Base-by-base conservation (phyloP, 768 basidiomycete genomes). In the Pholiota microspora region DNA sequence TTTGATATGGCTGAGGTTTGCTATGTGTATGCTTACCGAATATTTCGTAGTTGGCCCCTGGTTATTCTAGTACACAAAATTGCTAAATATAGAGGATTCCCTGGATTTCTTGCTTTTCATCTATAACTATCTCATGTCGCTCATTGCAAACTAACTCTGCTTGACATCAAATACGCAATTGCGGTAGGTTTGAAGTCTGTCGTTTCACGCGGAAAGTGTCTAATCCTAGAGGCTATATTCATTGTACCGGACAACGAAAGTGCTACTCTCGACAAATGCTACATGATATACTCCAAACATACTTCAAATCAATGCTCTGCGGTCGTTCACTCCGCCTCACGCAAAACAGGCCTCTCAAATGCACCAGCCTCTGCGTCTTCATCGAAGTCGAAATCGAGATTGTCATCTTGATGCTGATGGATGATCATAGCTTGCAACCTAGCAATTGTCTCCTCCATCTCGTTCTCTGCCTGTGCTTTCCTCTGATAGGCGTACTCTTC, bases 401-500 rank as follows among this genome's bases (percentile, higher is more conserved):
- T 67, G 25, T 66, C 67, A 46, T 69, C 65, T 18, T 54, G 62
- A 38, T 67, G 66, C 45, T 55, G 67, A 49, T 64, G 55, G 16
- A 73, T 59, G 18, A 73, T 71, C 59, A 74, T 51, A 24, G 61
- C 59, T 54, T 68, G 65, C 52, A 77, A 63, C 51, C 71, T 62
- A 27, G 62, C 58, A 16, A 73, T 66, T 16, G 71, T 71, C 36
- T 69, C 73, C 36, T 76, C 73, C 64, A 74, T 69, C 36, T 78
- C 74, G 12, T 46, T 59, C 44, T 68, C 62, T 3, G 63, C 66
- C 9, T 64, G 57, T 21, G 59, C 45, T 44, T 71, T 62, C 40
- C 71, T 63, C 15, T 61, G 60, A 18, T 56, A 60, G 49, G 67
- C 77, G 51, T 76, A 78, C n/a, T 69, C 68, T 6, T 32, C 58